phyloP scores from a whole-genome alignment of 148 eudicot species.

The Chenopodium suecicum region DNA sequence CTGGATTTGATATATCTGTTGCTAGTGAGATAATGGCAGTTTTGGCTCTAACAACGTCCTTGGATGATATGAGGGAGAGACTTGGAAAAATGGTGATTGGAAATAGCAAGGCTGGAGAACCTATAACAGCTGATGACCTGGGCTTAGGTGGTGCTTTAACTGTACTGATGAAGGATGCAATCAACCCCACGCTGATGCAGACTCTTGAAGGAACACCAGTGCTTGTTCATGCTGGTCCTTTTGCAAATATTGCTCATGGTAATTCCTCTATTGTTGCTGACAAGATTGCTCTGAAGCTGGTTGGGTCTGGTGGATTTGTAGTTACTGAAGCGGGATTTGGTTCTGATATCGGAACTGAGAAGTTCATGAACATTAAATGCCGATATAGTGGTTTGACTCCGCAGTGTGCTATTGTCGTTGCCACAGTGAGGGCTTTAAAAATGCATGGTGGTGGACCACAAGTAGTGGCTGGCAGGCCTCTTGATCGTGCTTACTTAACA shows the following conservation, averaged over 20 bases:
- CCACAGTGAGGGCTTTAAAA: slow-evolving; percentile 92
- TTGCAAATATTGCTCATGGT: slow-evolving; percentile 98
- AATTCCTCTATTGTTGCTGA: slow-evolving; percentile 96
- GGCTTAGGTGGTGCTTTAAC: slow-evolving; percentile 96
- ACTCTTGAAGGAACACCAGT: slow-evolving; percentile 99
- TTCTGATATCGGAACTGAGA: slow-evolving; percentile 95
- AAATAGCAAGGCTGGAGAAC: slow-evolving; percentile 89
- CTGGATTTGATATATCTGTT: slow-evolving; percentile 94
- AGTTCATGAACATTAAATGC: slow-evolving; percentile 99
- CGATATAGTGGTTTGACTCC: slow-evolving; percentile 92
- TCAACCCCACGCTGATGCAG: slow-evolving; percentile 97
- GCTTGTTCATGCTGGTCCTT: slow-evolving; percentile 98
- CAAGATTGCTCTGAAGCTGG: slow-evolving; percentile 89
- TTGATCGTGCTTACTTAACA: slow-evolving; percentile 78
- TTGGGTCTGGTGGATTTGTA: slow-evolving; percentile 97
- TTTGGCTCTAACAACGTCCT: slow-evolving; percentile 88
- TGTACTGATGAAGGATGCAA: slow-evolving; percentile 96
- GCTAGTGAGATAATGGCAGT: slow-evolving; percentile 99
- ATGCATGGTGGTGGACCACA: slow-evolving; percentile 99
- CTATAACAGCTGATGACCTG: slow-evolving; percentile 94
- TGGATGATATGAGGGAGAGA: slow-evolving; percentile 94
- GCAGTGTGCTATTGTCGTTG: slow-evolving; percentile 93
- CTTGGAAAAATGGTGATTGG: slow-evolving; percentile 97
- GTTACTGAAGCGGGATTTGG: slow-evolving; percentile 99
- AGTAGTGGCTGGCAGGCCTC: slow-evolving; percentile 92